Percentiles rank a stretch among this genome's conserved stretches.
These are phyloP conservation scores for Murraya koenigii DNA, from an alignment of 345 rosid species.

Conservation along the genomic window DNA sequence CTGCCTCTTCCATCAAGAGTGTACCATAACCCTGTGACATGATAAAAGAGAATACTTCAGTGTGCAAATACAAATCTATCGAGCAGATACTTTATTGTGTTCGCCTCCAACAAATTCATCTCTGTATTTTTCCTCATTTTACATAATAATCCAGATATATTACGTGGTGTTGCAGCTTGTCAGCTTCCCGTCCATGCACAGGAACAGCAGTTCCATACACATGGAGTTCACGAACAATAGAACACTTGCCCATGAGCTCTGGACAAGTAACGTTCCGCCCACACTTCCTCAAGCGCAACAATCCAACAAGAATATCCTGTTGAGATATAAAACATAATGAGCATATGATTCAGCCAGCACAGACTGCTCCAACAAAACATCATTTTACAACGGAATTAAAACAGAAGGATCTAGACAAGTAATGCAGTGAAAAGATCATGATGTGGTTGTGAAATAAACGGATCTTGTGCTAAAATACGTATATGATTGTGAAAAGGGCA, in stretches of 20 bases:
- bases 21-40: constrained; percentile 82
- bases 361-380: background rate
- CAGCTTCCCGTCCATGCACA: constrained; percentile 93
- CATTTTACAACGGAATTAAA: background rate
- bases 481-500: background rate
- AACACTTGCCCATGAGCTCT: constrained; percentile 84
- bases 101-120: background rate
- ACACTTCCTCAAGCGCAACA: constrained; percentile 85
- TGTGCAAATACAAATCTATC: background rate
- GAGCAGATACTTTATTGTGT: background rate
- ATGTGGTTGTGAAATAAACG: background rate
- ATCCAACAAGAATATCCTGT: constrained; percentile 96
- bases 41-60: background rate
- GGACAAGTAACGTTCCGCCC: constrained; percentile 87
- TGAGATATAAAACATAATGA: constrained; percentile 6
- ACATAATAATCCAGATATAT: background rate
- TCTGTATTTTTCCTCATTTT: background rate
- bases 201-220: constrained; percentile 99
- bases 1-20: constrained; percentile 98
- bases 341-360: background rate
- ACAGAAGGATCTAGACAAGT: background rate
- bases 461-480: background rate
- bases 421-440: no score
- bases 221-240: constrained; percentile 97
- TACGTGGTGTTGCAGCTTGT: constrained; percentile 99